Conservation (phyloP, 2,329 filamentous ascomycete genomes). For the Periconia digitata region DNA sequence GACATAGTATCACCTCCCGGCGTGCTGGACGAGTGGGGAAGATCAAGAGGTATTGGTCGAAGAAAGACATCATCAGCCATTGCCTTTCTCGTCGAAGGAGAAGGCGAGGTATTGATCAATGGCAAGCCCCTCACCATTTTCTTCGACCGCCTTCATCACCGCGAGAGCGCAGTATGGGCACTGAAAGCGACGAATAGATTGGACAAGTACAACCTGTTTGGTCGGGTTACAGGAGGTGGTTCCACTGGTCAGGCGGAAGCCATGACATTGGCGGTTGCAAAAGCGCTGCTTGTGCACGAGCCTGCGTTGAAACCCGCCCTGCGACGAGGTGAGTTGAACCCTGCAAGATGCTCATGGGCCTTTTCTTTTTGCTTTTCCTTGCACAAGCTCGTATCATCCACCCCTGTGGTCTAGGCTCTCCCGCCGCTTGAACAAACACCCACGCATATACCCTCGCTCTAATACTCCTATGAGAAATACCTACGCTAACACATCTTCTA, state of each 20-base stretch:
- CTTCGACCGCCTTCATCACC: conserved; percentile 87
- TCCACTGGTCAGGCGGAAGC: conserved; percentile 95
- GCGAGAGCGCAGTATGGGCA: conserved; percentile 92
- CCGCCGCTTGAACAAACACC: no score
- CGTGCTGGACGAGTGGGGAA: conserved; percentile 73
- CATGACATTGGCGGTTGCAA: conserved; percentile 84
- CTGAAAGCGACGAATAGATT: conserved; percentile 78
- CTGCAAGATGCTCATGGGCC: not conserved
- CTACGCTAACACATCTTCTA: conserved; percentile 47
- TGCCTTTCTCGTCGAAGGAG: conserved; percentile 88
- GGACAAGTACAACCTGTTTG: conserved; percentile 98
- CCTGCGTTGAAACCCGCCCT: conserved; percentile 85
- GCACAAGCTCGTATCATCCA: no score
- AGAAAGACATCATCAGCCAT: conserved; percentile 85
- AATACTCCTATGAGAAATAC: not conserved
- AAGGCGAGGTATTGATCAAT: conserved; percentile 87
- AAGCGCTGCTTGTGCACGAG: conserved; percentile 87
- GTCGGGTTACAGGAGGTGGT: conserved; percentile 79
- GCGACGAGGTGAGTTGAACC: conserved; percentile 73
- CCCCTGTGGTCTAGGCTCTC: no score
- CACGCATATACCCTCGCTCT: no score
- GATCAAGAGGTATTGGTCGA: conserved; percentile 77
- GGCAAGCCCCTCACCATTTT: conserved; percentile 79
- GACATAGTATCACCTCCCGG: conserved; percentile 64
- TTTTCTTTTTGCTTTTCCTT: not conserved